Evolutionary conservation across 2,329 filamentous ascomycete species (phyloP), one percentile per base, ranked within the genome.

Genomic region (Thelonectria discophora): DNA sequence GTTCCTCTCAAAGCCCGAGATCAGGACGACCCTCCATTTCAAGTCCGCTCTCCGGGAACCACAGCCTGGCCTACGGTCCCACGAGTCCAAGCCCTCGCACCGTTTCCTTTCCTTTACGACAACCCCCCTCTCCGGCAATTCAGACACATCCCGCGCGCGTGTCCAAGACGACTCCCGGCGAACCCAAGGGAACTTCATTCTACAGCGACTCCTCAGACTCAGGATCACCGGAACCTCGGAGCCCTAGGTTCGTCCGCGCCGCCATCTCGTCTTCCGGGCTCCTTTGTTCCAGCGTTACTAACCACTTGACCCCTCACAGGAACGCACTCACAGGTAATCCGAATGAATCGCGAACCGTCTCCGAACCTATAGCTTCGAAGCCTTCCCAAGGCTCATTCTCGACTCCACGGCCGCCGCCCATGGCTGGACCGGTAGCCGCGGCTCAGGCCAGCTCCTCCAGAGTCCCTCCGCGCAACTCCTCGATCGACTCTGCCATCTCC

Each of bases 401-500:
- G 61, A 73, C 72, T 65, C 72, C 76, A 56, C 77, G 73, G 65
- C 72, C 79, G 65, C 72, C 79, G 62, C 76, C 75, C 65, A 86
- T 86, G 81, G 81, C 82, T 66, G 79, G 82, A 65, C 74, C 79
- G 53, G 78, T 80, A 62, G 75, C 76, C 55, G 71, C 77, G 43
- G 74, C 77, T 43, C 79, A 77, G 69, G 75, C 74, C 65, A 79
- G 80, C 60, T 71, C 75, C 55, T 70, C 71, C 43, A 79, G 78
- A 63, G 77, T 73, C 40, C 65, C 79, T 18, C 87, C 89, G 58
- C 88, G 94, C 71, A 97, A 91, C 58, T 91, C 91, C 3, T 97
- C 94, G 11, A 94, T 97, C 72, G 94, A 98, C 76, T 97, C 94
- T 11, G 91, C 92, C n/a, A 90, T 96, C 48, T 97, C 94, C 2